Percentiles rank a stretch among this genome's conserved stretches.
phyloP scores from a whole-genome alignment of 164 flowering plant species.

The Sextonia rubra region DNA sequence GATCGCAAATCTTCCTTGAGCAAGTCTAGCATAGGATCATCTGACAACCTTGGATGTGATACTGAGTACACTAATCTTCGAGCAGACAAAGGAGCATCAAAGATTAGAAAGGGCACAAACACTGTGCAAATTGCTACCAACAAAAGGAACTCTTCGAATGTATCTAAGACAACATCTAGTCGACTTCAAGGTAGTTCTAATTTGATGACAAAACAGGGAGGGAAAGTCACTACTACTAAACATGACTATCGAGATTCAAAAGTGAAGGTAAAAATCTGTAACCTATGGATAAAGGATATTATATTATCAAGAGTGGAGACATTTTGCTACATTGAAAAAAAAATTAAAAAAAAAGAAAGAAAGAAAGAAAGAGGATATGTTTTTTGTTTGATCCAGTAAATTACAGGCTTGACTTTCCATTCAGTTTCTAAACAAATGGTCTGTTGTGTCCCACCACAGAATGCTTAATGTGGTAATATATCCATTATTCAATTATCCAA shows the following conservation, averaged over 20 bases:
- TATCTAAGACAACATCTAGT: conserved; percentile 18
- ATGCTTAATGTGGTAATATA: not conserved
- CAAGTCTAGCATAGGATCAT: conserved; percentile 61
- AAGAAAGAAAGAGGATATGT: no score
- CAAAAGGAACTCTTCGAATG: conserved; percentile 15
- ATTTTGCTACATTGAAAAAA: not conserved
- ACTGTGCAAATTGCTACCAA: conserved; percentile 15
- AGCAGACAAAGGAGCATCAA: conserved; percentile 23
- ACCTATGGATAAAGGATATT: not conserved
- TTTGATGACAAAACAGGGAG: conserved; percentile 5
- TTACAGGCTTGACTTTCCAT: not conserved
- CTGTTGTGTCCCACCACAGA: not conserved
- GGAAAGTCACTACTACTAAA: conserved; percentile 12
- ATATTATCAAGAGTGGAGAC: not conserved
- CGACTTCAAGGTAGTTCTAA: conserved; percentile 8
- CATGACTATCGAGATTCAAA: conserved; percentile 20
- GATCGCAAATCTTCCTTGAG: conserved; percentile 40
- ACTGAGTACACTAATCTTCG: conserved; percentile 6
- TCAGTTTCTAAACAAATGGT: not conserved
- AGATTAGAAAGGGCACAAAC: conserved; percentile 22
- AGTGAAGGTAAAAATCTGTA: conserved; percentile 37
- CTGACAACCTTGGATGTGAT: conserved; percentile 25
- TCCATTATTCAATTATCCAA: not conserved
- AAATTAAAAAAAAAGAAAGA: no score
- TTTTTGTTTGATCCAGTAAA: no score